A percentile compares a stretch with the other conserved stretches of the same genome.
Evolutionary conservation across 345 rosid genomes (phyloP).

Genomic region (Melaleuca quinquenervia): DNA sequence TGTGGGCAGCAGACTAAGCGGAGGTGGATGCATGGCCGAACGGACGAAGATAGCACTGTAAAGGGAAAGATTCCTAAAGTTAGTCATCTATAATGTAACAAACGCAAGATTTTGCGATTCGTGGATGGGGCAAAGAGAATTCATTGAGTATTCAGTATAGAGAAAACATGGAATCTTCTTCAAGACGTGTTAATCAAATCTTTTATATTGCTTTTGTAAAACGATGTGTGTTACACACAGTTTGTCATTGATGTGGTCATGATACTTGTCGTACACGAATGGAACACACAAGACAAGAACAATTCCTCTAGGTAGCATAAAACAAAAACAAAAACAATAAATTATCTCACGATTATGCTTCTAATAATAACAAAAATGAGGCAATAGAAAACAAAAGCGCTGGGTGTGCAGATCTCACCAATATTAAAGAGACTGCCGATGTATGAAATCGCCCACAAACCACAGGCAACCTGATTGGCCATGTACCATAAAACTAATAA

Average conservation of each 20-base stretch:
- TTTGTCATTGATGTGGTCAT: conserved; percentile 59
- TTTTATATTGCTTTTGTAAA: conserved; percentile 44
- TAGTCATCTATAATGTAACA: no score
- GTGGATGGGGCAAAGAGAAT: no score
- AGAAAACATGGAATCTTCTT: conserved; percentile 49
- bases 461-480: conserved; percentile 41
- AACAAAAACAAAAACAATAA: background rate
- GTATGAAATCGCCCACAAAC: conserved; percentile 46
- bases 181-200: conserved; percentile 36
- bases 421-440: conserved; percentile 59
- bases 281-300: conserved; percentile 71
- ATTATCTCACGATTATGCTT: background rate
- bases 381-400: background rate
- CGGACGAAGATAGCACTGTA: no score
- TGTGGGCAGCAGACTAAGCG: no score
- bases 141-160: no score
- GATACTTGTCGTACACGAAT: conserved; percentile 56
- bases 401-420: conserved; percentile 39
- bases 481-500: background rate
- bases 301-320: conserved; percentile 29
- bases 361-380: background rate
- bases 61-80: no score
- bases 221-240: conserved; percentile 26
- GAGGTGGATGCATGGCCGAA: no score
- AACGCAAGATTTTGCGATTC: no score